Evolutionary conservation across 768 basidiomycete species (phyloP).

Genomic region (Russula compacta): DNA sequence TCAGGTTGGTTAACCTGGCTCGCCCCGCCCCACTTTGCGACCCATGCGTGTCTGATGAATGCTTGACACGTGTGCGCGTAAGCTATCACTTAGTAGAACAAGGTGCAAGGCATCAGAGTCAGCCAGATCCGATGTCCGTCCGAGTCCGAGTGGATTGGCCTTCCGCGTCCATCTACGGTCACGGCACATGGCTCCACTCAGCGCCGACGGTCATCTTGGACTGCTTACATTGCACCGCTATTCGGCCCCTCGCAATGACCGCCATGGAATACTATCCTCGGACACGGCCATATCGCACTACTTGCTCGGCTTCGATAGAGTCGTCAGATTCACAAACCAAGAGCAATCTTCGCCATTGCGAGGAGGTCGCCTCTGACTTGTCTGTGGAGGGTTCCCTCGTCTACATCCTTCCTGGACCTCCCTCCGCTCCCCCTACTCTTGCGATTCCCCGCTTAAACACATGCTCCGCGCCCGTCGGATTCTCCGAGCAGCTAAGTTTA

Average conservation of each 20-base stretch:
- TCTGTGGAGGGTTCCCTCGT: background rate
- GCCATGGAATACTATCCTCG: background rate
- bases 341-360: background rate
- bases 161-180: too few species aligned
- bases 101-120: too few species aligned
- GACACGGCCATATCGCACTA: background rate
- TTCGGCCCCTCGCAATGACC: background rate
- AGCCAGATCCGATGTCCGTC: too few species aligned
- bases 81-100: too few species aligned
- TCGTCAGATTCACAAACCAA: background rate
- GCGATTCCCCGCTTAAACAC: background rate
- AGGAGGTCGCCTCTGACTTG: background rate
- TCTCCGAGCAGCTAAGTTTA: background rate
- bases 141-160: too few species aligned
- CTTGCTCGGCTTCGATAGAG: background rate
- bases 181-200: too few species aligned
- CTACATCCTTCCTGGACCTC: background rate
- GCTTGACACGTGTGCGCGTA: too few species aligned
- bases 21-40: too few species aligned
- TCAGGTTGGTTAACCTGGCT: too few species aligned
- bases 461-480: background rate
- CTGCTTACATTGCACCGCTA: background rate
- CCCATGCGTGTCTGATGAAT: too few species aligned
- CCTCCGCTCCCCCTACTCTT: too few species aligned
- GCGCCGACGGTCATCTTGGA: background rate